Percentiles rank a stretch among this genome's conserved stretches.
These are phyloP conservation scores for Bertia moriformis DNA, from an alignment of 2,329 filamentous ascomycete species.

Conservation along the genomic window DNA sequence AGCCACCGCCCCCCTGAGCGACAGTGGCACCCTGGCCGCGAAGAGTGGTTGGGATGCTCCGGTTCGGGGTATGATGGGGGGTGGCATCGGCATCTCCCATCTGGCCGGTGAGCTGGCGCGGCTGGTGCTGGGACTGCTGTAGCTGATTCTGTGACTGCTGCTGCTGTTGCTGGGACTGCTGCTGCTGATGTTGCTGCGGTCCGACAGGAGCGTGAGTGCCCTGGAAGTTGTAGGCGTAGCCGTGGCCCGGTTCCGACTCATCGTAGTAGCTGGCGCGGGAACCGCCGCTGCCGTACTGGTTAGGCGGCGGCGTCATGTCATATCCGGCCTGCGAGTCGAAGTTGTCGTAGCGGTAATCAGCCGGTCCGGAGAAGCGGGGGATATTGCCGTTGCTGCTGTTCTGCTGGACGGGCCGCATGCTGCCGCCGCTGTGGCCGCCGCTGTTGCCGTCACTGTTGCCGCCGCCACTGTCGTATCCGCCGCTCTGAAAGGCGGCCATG, in stretches of 20 bases:
- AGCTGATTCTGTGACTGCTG: background rate
- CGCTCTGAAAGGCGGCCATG: background rate
- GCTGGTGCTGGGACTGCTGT: background rate
- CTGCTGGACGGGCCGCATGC: too few species aligned
- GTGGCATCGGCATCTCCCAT: too few species aligned
- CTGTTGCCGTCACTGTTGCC: too few species aligned
- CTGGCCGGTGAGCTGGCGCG: background rate
- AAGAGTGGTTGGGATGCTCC: background rate
- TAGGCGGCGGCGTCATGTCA: background rate
- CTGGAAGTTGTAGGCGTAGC: too few species aligned
- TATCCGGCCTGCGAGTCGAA: background rate
- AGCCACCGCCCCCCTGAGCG: background rate
- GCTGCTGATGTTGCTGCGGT: background rate
- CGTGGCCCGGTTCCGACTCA: too few species aligned
- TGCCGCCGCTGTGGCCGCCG: too few species aligned
- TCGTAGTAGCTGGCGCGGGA: background rate
- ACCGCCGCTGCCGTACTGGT: background rate
- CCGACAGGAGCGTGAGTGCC: background rate
- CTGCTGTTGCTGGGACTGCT: background rate
- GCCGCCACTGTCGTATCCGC: too few species aligned
- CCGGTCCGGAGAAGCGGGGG: too few species aligned
- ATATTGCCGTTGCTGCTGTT: too few species aligned
- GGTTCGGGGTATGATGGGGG: background rate
- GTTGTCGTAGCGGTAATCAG: too few species aligned
- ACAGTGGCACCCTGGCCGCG: background rate